A percentile compares a stretch with the other conserved stretches of the same genome.
phyloP scores from a whole-genome alignment of 805 yeast species.

The Spathaspora girioi region DNA sequence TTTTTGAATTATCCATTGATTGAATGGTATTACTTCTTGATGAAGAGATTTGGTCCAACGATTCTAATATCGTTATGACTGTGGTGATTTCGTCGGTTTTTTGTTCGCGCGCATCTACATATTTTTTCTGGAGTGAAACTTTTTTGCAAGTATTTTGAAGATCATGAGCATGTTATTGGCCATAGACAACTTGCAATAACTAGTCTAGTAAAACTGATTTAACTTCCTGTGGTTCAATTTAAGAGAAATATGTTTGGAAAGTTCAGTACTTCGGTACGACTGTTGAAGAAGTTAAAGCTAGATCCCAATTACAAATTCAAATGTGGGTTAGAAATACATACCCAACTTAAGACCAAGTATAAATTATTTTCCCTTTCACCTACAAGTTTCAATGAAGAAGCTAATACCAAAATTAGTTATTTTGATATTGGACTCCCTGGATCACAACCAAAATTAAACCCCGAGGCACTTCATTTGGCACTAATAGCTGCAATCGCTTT shows the following conservation, averaged over 20 bases:
- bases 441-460: constrained; percentile 79
- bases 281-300: constrained; percentile 34
- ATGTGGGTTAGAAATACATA: constrained; percentile 92
- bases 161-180: neutral
- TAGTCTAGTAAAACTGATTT: too few species aligned
- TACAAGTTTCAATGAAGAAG: constrained; percentile 41
- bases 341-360: constrained; percentile 70
- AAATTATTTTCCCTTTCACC: constrained; percentile 74
- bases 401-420: constrained; percentile 69
- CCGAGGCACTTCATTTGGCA: constrained; percentile 68
- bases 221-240: neutral
- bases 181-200: neutral
- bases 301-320: constrained; percentile 45
- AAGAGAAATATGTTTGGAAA: neutral
- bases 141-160: neutral
- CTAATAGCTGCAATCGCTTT: constrained; percentile 70
- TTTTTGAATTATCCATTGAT: neutral
- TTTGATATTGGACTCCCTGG: constrained; percentile 92
- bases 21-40: neutral
- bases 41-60: neutral
- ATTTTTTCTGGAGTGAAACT: neutral
- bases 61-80: neutral
- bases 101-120: neutral
- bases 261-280: constrained; percentile 4
- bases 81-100: neutral